Conservation (phyloP, 2,329 filamentous ascomycete genomes). For the Colletotrichum paranaense region DNA sequence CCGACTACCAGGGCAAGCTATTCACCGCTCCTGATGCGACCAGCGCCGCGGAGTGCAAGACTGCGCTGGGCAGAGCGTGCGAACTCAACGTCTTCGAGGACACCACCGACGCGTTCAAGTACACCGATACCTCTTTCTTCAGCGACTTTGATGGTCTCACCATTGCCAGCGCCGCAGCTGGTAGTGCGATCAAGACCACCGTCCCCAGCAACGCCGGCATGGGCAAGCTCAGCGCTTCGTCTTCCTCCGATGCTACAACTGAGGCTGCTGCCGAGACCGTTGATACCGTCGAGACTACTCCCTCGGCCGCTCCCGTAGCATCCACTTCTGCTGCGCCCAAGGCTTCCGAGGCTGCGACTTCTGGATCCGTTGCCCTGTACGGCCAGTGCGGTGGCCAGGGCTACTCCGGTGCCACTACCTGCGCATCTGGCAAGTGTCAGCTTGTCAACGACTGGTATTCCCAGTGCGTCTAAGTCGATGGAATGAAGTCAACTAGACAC, state of each 20-base stretch:
- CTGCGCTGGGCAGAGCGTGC: constrained; percentile 26
- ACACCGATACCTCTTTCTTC: constrained; percentile 21
- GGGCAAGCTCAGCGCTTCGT: constrained; percentile 25
- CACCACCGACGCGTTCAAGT: constrained; percentile 12
- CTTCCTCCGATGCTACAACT: background rate
- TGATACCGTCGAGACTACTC: background rate
- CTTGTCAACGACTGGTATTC: constrained; percentile 38
- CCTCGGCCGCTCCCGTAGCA: background rate
- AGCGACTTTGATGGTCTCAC: constrained; percentile 12
- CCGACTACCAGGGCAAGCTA: constrained; percentile 39
- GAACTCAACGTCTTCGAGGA: constrained; percentile 23
- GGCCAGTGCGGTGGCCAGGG: constrained; percentile 48
- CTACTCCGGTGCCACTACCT: constrained; percentile 37
- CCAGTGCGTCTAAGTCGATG: constrained; percentile 28
- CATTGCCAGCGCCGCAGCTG: constrained; percentile 19
- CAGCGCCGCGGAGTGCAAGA: constrained; percentile 28
- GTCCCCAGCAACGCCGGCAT: constrained; percentile 26
- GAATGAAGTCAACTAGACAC: background rate
- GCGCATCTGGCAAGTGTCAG: constrained; percentile 37
- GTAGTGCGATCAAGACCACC: constrained; percentile 28
- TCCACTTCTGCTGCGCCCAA: constrained; percentile 5
- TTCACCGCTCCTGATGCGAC: constrained; percentile 40
- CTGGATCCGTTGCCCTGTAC: constrained; percentile 42
- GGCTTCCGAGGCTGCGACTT: background rate
- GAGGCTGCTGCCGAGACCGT: background rate